A percentile compares a stretch with the other conserved stretches of the same genome.
Evolutionary conservation across 805 yeast species (phyloP).

Genomic region (Wickerhamomyces chambardii): DNA sequence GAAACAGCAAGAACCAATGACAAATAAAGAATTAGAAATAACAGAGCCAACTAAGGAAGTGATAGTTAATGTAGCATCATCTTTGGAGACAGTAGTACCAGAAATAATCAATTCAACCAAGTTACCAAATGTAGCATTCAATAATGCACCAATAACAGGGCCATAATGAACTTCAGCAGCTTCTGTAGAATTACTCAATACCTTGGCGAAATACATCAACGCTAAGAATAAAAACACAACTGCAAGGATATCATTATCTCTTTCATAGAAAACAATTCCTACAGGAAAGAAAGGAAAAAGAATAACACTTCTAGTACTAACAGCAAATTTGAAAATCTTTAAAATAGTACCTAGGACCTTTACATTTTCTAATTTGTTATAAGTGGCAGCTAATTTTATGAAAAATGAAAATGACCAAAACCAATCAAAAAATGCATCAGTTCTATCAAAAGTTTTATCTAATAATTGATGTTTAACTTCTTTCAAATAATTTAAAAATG

Average conservation of each 20-base stretch:
- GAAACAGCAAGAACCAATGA: slow-evolving; percentile 15
- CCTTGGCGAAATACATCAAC: slow-evolving; percentile 15
- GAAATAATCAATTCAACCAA: slow-evolving; percentile 42
- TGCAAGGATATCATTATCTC: slow-evolving; percentile 8
- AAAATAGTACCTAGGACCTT: slow-evolving; percentile 8
- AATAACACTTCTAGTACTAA: slow-evolving; percentile 11
- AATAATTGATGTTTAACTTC: slow-evolving; percentile 9
- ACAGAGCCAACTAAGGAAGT: slow-evolving; percentile 40
- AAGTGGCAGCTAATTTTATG: slow-evolving; percentile 3
- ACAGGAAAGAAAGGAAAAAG: slow-evolving; percentile 13
- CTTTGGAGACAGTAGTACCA: slow-evolving; percentile 36
- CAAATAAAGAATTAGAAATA: slow-evolving; percentile 33
- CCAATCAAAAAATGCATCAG: slow-evolving; percentile 7
- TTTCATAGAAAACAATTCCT: slow-evolving; percentile 11
- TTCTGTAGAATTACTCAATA: slow-evolving; percentile 15
- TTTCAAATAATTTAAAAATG: slow-evolving; percentile 8
- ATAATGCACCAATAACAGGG: slow-evolving; percentile 37
- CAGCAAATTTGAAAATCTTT: slow-evolving; percentile 8
- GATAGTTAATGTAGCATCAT: slow-evolving; percentile 38
- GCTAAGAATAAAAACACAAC: slow-evolving; percentile 14
- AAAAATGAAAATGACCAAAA: slow-evolving; percentile 5
- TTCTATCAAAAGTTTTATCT: slow-evolving; percentile 8
- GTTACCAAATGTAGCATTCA: slow-evolving; percentile 43
- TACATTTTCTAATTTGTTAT: slow-evolving; percentile 7
- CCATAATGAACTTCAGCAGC: slow-evolving; percentile 14